phyloP scores from a whole-genome alignment of 2,329 filamentous ascomycete species.

The Metarhizium album region DNA sequence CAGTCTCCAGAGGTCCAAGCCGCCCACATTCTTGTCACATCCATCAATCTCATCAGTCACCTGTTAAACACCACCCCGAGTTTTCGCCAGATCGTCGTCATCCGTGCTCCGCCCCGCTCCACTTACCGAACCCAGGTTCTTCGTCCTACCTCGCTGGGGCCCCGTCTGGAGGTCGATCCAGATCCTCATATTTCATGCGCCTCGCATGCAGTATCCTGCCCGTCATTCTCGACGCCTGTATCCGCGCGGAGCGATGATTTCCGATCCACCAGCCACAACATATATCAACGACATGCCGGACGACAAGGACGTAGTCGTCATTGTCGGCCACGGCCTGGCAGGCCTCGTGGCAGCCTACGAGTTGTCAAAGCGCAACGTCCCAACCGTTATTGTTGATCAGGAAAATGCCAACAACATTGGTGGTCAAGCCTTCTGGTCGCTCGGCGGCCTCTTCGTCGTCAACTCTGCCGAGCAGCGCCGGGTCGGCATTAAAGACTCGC shows the following conservation, averaged over 20 bases:
- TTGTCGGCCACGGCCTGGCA: conserved; percentile 46
- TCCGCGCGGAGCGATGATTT: not conserved
- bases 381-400: conserved; percentile 44
- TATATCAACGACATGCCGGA: not conserved
- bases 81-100: too few species aligned
- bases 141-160: too few species aligned
- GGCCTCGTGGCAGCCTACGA: conserved; percentile 51
- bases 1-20: too few species aligned
- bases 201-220: too few species aligned
- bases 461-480: conserved; percentile 45
- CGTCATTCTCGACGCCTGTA: not conserved
- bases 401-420: conserved; percentile 46
- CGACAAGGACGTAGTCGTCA: conserved; percentile 32
- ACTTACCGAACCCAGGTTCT: too few species aligned
- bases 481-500: conserved; percentile 46
- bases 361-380: conserved; percentile 38
- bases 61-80: too few species aligned
- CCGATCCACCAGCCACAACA: not conserved
- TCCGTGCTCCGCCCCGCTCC: too few species aligned
- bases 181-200: too few species aligned
- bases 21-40: too few species aligned
- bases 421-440: conserved; percentile 54
- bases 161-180: too few species aligned
- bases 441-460: conserved; percentile 51
- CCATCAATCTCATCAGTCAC: too few species aligned